Percentiles rank a stretch among this genome's conserved stretches.
These are phyloP conservation scores for Fusarium chaquense DNA, from an alignment of 2,329 filamentous ascomycete species.

Conservation along the genomic window DNA sequence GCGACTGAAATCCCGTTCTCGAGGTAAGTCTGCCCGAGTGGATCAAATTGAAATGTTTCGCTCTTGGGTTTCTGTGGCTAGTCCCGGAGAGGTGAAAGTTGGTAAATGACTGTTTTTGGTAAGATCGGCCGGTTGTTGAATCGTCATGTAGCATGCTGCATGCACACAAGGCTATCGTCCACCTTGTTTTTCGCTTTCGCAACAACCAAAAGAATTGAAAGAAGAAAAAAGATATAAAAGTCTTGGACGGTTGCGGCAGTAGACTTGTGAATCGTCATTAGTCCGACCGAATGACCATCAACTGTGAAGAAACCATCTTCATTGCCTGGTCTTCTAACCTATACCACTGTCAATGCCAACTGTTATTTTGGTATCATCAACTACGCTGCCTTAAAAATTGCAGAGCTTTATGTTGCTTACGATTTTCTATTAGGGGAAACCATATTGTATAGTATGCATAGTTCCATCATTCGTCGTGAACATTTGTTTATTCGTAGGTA, in stretches of 20 bases:
- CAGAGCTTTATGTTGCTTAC: not conserved
- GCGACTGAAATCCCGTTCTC: constrained; percentile 2
- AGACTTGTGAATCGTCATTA: not conserved
- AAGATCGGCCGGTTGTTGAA: constrained; percentile 23
- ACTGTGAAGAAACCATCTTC: not conserved
- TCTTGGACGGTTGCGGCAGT: not conserved
- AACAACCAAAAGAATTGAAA: not conserved
- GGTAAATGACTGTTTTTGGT: constrained; percentile 9
- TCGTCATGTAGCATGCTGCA: constrained; percentile 15
- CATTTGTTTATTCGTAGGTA: too few species aligned
- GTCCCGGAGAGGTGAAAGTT: constrained; percentile 25
- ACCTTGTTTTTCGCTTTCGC: not conserved
- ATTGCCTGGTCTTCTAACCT: not conserved
- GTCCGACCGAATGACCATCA: not conserved
- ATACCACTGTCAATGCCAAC: not conserved
- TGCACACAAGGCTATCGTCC: not conserved
- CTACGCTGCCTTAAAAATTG: not conserved
- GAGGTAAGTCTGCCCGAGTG: constrained; percentile 41
- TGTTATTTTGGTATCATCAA: not conserved
- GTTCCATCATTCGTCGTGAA: not conserved
- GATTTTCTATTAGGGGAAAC: not conserved
- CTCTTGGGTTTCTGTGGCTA: constrained; percentile 21
- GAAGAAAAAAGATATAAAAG: not conserved
- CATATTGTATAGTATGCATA: not conserved
- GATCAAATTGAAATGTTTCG: not conserved